Conservation (phyloP, 257 asterid genomes). For the Anisodus tanguticus region DNA sequence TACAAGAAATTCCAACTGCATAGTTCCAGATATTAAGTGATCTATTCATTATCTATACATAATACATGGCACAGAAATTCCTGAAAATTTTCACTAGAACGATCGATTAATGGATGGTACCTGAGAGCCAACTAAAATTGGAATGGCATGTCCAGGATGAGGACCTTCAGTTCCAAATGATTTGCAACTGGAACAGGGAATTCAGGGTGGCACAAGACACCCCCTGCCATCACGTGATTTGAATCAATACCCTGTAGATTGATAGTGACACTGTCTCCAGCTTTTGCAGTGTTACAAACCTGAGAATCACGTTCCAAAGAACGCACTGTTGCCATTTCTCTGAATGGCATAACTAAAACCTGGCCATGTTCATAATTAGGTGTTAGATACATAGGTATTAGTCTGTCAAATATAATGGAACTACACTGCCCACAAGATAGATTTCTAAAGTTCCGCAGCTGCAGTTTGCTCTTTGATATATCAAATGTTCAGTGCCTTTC, state of each 20-base stretch:
- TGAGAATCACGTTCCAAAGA: conserved; percentile 72
- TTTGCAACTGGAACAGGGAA: conserved; percentile 75
- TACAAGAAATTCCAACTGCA: conserved; percentile 87
- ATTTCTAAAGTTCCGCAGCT: not conserved
- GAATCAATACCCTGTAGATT: conserved; percentile 77
- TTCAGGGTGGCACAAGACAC: conserved; percentile 91
- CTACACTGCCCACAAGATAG: not conserved
- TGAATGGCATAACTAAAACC: conserved; percentile 89
- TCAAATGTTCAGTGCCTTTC: conserved; percentile 6
- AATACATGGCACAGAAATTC: not conserved
- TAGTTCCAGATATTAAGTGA: conserved; percentile 18
- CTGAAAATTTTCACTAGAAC: not conserved
- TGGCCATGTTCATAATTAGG: conserved; percentile 31
- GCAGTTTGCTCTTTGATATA: not conserved
- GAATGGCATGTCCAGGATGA: conserved; percentile 68
- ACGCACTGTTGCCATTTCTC: conserved; percentile 68
- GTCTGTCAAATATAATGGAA: conserved; percentile 15
- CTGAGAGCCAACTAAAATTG: conserved; percentile 90
- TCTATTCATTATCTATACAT: not conserved
- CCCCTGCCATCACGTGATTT: conserved; percentile 69
- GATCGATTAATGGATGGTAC: conserved; percentile 35
- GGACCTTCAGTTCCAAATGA: conserved; percentile 81
- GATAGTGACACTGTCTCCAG: conserved; percentile 88
- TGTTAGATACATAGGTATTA: not conserved
- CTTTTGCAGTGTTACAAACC: conserved; percentile 70